Conservation (phyloP, 2,329 filamentous ascomycete species). For the Alternaria consortialis region DNA sequence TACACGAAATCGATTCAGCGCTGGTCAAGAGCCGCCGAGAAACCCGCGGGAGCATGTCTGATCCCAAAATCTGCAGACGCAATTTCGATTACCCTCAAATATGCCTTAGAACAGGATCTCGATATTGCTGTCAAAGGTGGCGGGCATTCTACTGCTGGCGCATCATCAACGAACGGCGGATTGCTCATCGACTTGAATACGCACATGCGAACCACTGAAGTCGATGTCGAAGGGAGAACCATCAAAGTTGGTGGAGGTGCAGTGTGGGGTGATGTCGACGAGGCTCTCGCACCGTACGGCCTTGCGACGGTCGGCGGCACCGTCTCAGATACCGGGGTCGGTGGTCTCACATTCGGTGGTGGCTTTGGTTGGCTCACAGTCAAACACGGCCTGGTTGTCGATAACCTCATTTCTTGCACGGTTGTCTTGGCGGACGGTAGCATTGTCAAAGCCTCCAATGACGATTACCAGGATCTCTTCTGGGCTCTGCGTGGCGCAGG, state of each 20-base stretch:
- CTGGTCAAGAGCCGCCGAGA: slow-evolving; percentile 18
- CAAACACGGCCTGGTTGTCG: slow-evolving; percentile 61
- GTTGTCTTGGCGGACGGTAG: slow-evolving; percentile 62
- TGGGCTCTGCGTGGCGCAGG: slow-evolving; percentile 66
- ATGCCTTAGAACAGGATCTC: slow-evolving; percentile 14
- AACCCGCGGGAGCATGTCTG: slow-evolving; percentile 15
- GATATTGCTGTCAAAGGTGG: slow-evolving; percentile 20
- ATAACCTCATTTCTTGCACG: slow-evolving; percentile 62
- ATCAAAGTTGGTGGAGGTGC: slow-evolving; percentile 17
- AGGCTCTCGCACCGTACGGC: slow-evolving; percentile 10
- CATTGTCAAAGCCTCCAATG: slow-evolving; percentile 46
- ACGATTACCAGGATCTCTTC: slow-evolving; percentile 57
- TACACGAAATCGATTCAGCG: slow-evolving; percentile 10
- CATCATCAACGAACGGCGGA: slow-evolving; percentile 18
- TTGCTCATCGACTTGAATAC: slow-evolving; percentile 18
- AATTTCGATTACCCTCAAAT: slow-evolving; percentile 15
- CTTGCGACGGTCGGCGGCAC: slow-evolving; percentile 18
- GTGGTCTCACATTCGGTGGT: slow-evolving; percentile 64
- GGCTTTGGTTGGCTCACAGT: slow-evolving; percentile 65
- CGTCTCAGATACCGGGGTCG: slow-evolving; percentile 41
- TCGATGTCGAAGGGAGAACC: slow-evolving; percentile 8
- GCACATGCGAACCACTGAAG: slow-evolving; percentile 12
- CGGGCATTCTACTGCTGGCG: slow-evolving; percentile 17
- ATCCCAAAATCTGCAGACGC: slow-evolving; percentile 13
- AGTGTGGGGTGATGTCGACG: slow-evolving; percentile 17